These are phyloP conservation scores for Phylloporus sp. DNA, from an alignment of 768 basidiomycete species.

Conservation along the genomic window DNA sequence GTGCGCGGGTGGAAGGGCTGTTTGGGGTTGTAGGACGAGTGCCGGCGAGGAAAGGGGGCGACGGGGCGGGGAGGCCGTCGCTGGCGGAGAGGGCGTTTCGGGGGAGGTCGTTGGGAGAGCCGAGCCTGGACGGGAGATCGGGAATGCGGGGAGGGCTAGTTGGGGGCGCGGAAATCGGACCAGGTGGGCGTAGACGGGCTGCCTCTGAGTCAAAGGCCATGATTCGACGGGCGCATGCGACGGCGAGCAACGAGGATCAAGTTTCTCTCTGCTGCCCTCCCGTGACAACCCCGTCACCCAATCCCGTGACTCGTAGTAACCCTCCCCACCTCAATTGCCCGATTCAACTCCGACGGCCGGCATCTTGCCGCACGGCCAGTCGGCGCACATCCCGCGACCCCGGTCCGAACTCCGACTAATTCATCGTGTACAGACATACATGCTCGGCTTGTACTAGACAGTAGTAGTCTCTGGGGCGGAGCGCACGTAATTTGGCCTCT, in stretches of 20 bases:
- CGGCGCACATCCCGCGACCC: too few relatives aligned
- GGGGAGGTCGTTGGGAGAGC: conserved; percentile 49
- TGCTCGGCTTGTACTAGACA: too few relatives aligned
- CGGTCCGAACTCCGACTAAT: conserved; percentile 12
- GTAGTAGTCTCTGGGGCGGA: too few relatives aligned
- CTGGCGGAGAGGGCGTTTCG: conserved; percentile 46
- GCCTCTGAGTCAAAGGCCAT: conserved; percentile 32
- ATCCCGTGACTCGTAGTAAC: conserved; percentile 6
- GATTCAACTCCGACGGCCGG: conserved; percentile 21
- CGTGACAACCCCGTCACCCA: conserved; percentile 27
- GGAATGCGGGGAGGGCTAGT: conserved; percentile 35
- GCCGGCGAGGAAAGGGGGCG: conserved; percentile 44
- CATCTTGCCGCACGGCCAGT: conserved; percentile 11
- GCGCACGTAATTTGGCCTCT: conserved; percentile 54
- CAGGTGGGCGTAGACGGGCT: conserved; percentile 19
- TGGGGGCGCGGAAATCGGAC: conserved; percentile 35
- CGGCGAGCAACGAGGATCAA: conserved; percentile 19
- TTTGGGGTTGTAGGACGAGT: conserved; percentile 61
- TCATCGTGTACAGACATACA: too few relatives aligned
- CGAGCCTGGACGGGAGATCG: conserved; percentile 59
- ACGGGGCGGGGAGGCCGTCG: conserved; percentile 50
- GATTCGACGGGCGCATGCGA: not conserved
- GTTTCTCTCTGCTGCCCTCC: conserved; percentile 8
- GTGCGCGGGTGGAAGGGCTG: conserved; percentile 41
- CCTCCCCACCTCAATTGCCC: conserved; percentile 8